Conservation (phyloP, 1,284 basidiomycete genomes). For the Bjerkandera adusta region DNA sequence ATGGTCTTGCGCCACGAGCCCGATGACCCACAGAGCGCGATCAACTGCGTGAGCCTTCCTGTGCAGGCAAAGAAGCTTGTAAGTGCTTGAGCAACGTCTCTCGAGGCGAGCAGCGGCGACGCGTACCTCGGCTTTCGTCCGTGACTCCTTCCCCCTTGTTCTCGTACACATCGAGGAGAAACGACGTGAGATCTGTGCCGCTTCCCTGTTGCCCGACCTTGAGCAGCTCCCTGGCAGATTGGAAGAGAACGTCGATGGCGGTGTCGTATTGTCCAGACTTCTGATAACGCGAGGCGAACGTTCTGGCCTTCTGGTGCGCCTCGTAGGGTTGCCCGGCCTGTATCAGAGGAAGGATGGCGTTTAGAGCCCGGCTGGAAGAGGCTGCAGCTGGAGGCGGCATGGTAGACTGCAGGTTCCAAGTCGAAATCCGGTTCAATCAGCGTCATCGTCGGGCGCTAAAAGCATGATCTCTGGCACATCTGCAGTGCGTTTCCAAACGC, state of each 20-base stretch:
- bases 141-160: constrained; percentile 62
- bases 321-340: constrained; percentile 74
- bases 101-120: background rate
- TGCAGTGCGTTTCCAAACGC: too few relatives aligned
- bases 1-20: constrained; percentile 81
- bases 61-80: constrained; percentile 10
- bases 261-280: constrained; percentile 78
- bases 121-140: constrained; percentile 76
- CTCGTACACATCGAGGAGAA: constrained; percentile 81
- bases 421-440: too few relatives aligned
- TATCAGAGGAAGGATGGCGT: constrained; percentile 76
- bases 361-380: constrained; percentile 63
- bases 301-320: constrained; percentile 93
- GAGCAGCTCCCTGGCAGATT: constrained; percentile 79
- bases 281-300: constrained; percentile 84
- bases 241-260: constrained; percentile 87
- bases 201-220: constrained; percentile 87
- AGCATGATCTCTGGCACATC: too few relatives aligned
- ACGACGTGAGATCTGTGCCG: constrained; percentile 78
- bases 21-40: constrained; percentile 71
- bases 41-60: constrained; percentile 81
- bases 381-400: constrained; percentile 26
- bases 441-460: background rate
- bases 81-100: background rate
- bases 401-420: background rate